A percentile compares a stretch with the other conserved stretches of the same genome.
phyloP scores from a whole-genome alignment of 2,329 filamentous ascomycete species.

The Magnaporthiopsis poae region DNA sequence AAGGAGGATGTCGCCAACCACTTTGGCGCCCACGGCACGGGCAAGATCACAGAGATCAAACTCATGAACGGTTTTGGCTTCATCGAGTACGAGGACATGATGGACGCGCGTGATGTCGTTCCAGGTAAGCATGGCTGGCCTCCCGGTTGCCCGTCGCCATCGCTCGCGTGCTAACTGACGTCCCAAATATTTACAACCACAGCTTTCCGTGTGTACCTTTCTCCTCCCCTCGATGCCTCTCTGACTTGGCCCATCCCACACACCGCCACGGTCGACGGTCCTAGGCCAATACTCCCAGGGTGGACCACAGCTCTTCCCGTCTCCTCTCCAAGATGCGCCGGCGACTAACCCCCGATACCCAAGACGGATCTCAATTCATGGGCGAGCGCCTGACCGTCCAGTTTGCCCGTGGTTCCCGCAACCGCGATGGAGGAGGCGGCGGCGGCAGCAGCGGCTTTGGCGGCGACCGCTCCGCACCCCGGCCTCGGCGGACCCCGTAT shows the following conservation, averaged over 20 bases:
- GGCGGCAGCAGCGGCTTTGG: constrained; percentile 28
- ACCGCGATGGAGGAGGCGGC: constrained; percentile 29
- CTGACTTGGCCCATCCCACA: not conserved
- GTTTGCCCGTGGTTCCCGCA: constrained; percentile 78
- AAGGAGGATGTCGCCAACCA: constrained; percentile 94
- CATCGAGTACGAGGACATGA: constrained; percentile 96
- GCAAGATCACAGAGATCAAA: constrained; percentile 97
- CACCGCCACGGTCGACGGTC: not conserved
- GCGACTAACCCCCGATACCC: constrained; percentile 19
- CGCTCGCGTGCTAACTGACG: constrained; percentile 13
- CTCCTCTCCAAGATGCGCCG: constrained; percentile 1
- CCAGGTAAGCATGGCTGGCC: constrained; percentile 58
- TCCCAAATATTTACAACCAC: constrained; percentile 11
- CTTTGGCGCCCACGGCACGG: constrained; percentile 89
- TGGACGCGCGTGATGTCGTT: constrained; percentile 97
- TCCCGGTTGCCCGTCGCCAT: constrained; percentile 9
- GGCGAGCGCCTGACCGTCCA: constrained; percentile 95
- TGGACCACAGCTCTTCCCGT: not conserved
- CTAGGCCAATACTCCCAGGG: not conserved
- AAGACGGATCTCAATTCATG: constrained; percentile 97
- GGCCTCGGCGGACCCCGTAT: constrained; percentile 86
- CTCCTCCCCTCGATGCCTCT: not conserved
- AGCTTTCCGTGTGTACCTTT: constrained; percentile 14
- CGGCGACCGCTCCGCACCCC: constrained; percentile 49
- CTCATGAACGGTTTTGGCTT: constrained; percentile 99